Base-by-base conservation (phyloP, 345 rosid species). In the Euphorbia tirucalli region DNA sequence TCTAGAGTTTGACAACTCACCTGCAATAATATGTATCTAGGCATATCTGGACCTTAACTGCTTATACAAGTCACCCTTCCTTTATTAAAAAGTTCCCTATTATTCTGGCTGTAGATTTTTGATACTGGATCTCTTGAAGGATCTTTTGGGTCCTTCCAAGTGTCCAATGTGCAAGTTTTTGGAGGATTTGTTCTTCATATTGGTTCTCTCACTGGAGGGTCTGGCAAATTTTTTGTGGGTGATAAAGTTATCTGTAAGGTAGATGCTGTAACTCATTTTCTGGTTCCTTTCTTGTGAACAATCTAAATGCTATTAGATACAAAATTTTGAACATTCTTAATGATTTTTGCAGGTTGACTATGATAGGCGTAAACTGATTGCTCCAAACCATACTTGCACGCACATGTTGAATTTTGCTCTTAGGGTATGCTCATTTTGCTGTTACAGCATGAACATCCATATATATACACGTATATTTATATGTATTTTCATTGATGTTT, bases 331-430 rank as follows among this genome's bases (percentile, higher is more conserved):
- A 55, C 60, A 63, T 18, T 68, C 49, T 48, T 71, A 27, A 48
- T 72, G 28, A 49, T n/a, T 52, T 61, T 25, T 62, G 68, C 80
- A 92, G 99, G 98, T 95, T 83, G 98, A 95, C 76, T 95, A 93
- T 75, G 87, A 85, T 21, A 86, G 99, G 75, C 96, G 98, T 74
- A 87, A 77, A 48, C 92, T 88, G 70, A 88, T 95, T 41, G 98
- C 99, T 52, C 98, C 99, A 18, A 93, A 93, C 74, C 99, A 95
- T 80, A 95, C 98, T 43, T 95, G 97, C 72, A 93, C 98, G 0
- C 98, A 95, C 75, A 95, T 93, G 99, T 73, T 95, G 86, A 95
- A 95, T 81, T 95, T 85, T 70, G 98, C 99, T 77, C 90, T 95
- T 30, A 85, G 89, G 93, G 98, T 91, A 87, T 66, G 76, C 65